Evolutionary conservation across 257 asterid species (phyloP), one percentile per base, ranked within the genome.

Genomic region (Ligustrum vulgare): DNA sequence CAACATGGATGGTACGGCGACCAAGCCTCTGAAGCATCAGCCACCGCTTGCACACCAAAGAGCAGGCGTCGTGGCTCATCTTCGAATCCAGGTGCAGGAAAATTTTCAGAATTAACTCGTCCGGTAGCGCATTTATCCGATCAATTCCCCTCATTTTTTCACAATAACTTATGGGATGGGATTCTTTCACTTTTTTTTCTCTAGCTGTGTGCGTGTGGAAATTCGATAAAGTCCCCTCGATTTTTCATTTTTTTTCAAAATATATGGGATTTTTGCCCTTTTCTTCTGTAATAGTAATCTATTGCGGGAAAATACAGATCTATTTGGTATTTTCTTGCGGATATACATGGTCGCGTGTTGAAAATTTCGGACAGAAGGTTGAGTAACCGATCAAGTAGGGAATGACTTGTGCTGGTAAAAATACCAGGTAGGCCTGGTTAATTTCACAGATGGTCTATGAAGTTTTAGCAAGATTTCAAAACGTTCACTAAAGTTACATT

Each of bases 21-120:
- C 93, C 87, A 68, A 86, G 89, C 54, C 98, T 87, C 88, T 91
- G 96, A 31, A 91, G 95, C 85, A 75, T 56, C 8, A 89, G 97
- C 98, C 98, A 93, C 79, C 96, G 80, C 88, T 89, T 85, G 90
- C 97, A 93, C 41, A 93, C 97, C 60, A 91, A 82, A 3, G 97
- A 86, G 37, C 88, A 84, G 9, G 96, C 84, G 70, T 93, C 98
- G 41, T 96, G 91, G 84, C 68, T 80, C 8, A 83, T 25, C 84
- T 90, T 93, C n/a, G 89, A 72, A 32, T 82, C 96, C 72, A 93
- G 41, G 28, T 28, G 76, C 75, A 82, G 79, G 76, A 91, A 86
- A 71, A 93, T 86, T 75, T 90, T 91, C 36, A 87, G 76, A 32
- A 93, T 80, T 81, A 91, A 75, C 83, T 89, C 97, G 75, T 93